A percentile compares a stretch with the other conserved stretches of the same genome.
Evolutionary conservation across 306 rosid species (phyloP).

Genomic region (Prinsepia uniflora): DNA sequence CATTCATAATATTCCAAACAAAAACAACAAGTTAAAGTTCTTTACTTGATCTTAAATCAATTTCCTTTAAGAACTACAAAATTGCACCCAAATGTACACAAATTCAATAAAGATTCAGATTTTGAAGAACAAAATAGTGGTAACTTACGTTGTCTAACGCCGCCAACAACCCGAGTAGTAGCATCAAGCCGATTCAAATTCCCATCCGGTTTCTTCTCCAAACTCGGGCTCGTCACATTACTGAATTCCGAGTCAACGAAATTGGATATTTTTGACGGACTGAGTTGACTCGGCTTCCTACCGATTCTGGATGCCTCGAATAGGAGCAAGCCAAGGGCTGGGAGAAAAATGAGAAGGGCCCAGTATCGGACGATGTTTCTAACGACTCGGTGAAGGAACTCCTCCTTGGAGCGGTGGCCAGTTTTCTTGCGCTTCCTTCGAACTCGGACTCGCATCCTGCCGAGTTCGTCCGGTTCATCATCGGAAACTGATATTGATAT

Average conservation of each 20-base stretch:
- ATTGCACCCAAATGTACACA: neutral
- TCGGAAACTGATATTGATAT: conserved; percentile 65
- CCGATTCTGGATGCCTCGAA: conserved; percentile 59
- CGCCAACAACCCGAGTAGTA: conserved; percentile 58
- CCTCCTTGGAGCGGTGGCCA: conserved; percentile 35
- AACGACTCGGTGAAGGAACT: conserved; percentile 34
- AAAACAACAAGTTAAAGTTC: neutral
- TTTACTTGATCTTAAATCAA: neutral
- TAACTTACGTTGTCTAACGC: conserved; percentile 78
- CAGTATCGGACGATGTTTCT: conserved; percentile 55
- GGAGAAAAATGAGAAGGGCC: conserved; percentile 56
- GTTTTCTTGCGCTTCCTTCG: conserved; percentile 75
- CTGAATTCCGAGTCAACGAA: conserved; percentile 1
- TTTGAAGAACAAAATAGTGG: neutral
- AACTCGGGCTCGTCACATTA: conserved; percentile 13
- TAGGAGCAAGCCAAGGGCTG: conserved; percentile 51
- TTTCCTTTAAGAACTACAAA: neutral
- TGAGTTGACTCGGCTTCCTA: conserved; percentile 23
- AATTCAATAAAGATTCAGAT: neutral
- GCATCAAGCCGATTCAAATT: conserved; percentile 85
- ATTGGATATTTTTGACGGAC: neutral
- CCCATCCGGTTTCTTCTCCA: conserved; percentile 35
- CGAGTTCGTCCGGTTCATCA: conserved; percentile 76
- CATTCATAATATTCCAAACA: neutral
- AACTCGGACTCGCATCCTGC: conserved; percentile 64